phyloP scores from a whole-genome alignment of 1,139 yeast genomes.

The Fermentozyma sake region DNA sequence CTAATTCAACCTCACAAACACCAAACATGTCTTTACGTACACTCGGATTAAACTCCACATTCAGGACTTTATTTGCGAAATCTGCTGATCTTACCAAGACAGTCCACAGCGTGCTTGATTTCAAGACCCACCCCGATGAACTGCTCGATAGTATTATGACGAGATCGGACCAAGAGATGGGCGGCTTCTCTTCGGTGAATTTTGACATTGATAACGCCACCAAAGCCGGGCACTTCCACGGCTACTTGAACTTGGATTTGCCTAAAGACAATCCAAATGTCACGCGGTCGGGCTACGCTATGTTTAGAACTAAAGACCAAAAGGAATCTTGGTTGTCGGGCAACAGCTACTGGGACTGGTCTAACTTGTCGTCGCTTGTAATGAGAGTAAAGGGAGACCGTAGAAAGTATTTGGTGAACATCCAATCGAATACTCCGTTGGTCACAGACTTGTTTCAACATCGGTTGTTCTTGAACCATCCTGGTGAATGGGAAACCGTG shows the following conservation, averaged over 20 bases:
- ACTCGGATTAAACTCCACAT: slow-evolving; percentile 36
- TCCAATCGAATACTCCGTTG: slow-evolving; percentile 76
- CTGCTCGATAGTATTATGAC: slow-evolving; percentile 47
- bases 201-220: slow-evolving; percentile 37
- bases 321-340: slow-evolving; percentile 46
- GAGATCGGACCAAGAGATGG: slow-evolving; percentile 69
- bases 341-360: slow-evolving; percentile 61
- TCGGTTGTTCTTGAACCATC: slow-evolving; percentile 64
- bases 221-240: slow-evolving; percentile 58
- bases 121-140: slow-evolving; percentile 40
- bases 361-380: slow-evolving; percentile 52
- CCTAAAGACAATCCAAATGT: slow-evolving; percentile 69
- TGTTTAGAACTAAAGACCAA: slow-evolving; percentile 75
- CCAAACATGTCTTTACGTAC: slow-evolving; percentile 39
- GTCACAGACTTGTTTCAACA: slow-evolving; percentile 82
- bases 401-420: slow-evolving; percentile 71
- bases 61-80: slow-evolving; percentile 34
- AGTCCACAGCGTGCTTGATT: slow-evolving; percentile 49
- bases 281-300: slow-evolving; percentile 76
- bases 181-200: slow-evolving; percentile 70
- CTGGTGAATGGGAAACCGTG: slow-evolving; percentile 84
- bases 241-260: slow-evolving; percentile 67
- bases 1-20: no score
- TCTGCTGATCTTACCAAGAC: slow-evolving; percentile 27
- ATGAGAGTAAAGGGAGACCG: slow-evolving; percentile 72